These are phyloP conservation scores for Oenanthe sinensis DNA, from an alignment of 129 eudicot species.

Conservation along the genomic window DNA sequence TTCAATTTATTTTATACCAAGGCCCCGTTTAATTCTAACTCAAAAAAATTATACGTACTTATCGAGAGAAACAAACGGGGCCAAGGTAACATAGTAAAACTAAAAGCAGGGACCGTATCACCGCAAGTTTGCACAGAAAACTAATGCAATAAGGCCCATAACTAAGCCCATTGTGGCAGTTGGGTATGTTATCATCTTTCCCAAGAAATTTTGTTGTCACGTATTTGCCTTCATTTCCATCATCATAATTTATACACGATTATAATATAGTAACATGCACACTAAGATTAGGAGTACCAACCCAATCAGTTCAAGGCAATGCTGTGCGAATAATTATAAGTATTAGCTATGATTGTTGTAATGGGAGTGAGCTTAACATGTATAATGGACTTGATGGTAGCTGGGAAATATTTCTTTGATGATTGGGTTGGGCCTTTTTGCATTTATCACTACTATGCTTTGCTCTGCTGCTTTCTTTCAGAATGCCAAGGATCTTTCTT, in stretches of 20 bases:
- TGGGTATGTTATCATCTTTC: conserved; percentile 18
- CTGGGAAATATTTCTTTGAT: conserved; percentile 60
- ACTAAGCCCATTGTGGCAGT: not conserved
- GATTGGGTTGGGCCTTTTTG: conserved; percentile 71
- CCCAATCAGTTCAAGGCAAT: too few relatives aligned
- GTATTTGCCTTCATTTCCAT: not conserved
- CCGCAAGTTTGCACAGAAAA: not conserved
- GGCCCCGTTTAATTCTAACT: too few relatives aligned
- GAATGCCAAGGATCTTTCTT: conserved; percentile 54
- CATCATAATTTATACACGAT: not conserved
- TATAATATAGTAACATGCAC: too few relatives aligned
- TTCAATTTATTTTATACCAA: too few relatives aligned
- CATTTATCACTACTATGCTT: conserved; percentile 57
- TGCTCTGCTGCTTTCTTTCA: conserved; percentile 79
- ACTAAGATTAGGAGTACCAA: too few relatives aligned
- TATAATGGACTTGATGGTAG: conserved; percentile 59
- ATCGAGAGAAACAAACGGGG: too few relatives aligned
- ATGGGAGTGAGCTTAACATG: conserved; percentile 51
- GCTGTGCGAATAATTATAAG: too few relatives aligned
- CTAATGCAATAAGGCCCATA: not conserved
- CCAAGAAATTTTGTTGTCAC: conserved; percentile 5
- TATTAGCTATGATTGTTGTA: conserved; percentile 32
- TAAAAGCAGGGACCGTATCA: not conserved
- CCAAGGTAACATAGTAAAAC: not conserved
- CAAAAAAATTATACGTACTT: too few relatives aligned